Conservation (phyloP, 176 grass and related monocot species). For the Rhynchospora breviuscula region DNA sequence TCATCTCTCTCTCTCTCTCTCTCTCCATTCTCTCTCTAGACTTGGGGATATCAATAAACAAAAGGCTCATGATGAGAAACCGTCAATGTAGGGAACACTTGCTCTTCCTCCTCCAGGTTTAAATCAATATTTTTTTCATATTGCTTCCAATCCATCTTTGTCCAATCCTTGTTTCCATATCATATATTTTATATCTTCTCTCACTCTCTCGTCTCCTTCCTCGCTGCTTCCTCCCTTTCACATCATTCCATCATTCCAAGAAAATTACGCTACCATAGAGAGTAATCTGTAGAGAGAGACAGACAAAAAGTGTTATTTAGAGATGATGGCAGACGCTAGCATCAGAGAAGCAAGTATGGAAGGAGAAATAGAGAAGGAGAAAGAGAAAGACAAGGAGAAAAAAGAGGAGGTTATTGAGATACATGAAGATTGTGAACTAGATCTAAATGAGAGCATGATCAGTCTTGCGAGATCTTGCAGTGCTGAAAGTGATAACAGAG, state of each 20-base stretch:
- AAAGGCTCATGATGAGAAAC: conserved; percentile 43
- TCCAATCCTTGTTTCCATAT: conserved; percentile 12
- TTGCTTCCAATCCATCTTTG: conserved; percentile 32
- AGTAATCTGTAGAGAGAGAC: conserved; percentile 4
- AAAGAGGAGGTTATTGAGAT: conserved; percentile 32
- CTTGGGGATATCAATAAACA: neutral
- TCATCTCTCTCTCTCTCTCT: neutral
- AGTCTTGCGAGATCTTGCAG: conserved; percentile 39
- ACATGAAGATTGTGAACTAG: conserved; percentile 37
- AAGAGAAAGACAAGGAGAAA: neutral
- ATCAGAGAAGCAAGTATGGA: conserved; percentile 19
- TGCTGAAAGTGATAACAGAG: conserved; percentile 19
- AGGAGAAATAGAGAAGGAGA: conserved; percentile 34
- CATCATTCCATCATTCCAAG: conserved; percentile 27
- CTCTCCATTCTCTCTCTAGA: neutral
- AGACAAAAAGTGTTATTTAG: neutral
- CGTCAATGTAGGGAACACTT: conserved; percentile 82
- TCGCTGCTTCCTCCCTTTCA: conserved; percentile 35
- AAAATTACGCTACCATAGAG: conserved; percentile 22
- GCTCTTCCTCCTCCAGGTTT: conserved; percentile 40
- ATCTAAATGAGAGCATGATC: conserved; percentile 53
- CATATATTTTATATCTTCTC: conserved; percentile 30
- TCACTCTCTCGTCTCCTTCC: conserved; percentile 20
- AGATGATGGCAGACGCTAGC: neutral
- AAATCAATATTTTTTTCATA: conserved; percentile 23